Evolutionary conservation across 148 eudicot species (phyloP).

Genomic region (Euryodendron excelsum): DNA sequence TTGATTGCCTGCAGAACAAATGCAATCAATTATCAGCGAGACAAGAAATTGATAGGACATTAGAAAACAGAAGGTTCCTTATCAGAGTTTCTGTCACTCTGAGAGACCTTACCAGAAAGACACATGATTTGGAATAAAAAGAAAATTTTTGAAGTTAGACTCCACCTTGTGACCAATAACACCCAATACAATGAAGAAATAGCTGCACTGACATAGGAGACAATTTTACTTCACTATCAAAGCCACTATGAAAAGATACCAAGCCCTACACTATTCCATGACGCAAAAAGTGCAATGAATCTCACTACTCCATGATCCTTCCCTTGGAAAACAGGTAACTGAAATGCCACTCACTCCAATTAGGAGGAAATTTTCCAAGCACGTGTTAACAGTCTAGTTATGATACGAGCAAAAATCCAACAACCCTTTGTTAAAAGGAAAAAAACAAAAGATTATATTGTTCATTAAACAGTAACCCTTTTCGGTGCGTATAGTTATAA

Average conservation of each 20-base stretch:
- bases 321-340: background rate
- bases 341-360: background rate
- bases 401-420: background rate
- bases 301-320: background rate
- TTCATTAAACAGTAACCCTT: background rate
- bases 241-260: background rate
- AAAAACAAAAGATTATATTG: background rate
- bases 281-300: background rate
- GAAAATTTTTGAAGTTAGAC: no score
- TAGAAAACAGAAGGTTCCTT: background rate
- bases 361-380: background rate
- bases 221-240: background rate
- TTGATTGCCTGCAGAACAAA: constrained; percentile 60
- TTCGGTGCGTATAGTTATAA: background rate
- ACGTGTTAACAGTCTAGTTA: background rate
- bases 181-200: background rate
- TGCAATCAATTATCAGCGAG: constrained; percentile 17
- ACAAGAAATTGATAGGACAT: background rate
- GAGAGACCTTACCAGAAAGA: background rate
- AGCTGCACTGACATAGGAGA: background rate
- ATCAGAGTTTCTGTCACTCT: background rate
- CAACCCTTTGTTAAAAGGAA: background rate
- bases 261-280: background rate
- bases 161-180: background rate
- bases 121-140: no score